These are phyloP conservation scores for Clonostachys byssicola DNA, from an alignment of 2,329 filamentous ascomycete species.

Conservation along the genomic window DNA sequence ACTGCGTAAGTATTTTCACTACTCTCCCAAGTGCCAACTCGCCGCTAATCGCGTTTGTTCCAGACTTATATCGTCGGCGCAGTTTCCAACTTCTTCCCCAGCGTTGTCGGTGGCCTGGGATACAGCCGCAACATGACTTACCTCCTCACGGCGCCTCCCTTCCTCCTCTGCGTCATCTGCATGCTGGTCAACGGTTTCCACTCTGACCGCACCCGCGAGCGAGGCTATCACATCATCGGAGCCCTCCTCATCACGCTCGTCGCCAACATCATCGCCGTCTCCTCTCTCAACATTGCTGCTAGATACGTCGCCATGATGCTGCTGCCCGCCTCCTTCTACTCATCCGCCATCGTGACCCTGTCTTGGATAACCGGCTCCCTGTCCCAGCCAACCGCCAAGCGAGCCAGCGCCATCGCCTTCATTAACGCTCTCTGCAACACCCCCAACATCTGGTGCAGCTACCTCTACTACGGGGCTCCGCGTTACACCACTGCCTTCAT, in stretches of 20 bases:
- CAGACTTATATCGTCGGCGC: slow-evolving; percentile 3
- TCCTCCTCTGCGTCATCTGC: slow-evolving; percentile 10
- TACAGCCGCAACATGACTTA: slow-evolving; percentile 8
- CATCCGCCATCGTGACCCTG: slow-evolving; percentile 22
- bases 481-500: slow-evolving; percentile 14
- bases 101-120: slow-evolving; percentile 16
- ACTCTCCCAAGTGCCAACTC: too few species aligned
- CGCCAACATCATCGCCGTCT: slow-evolving; percentile 12
- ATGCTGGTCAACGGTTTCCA: slow-evolving; percentile 10
- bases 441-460: slow-evolving; percentile 56
- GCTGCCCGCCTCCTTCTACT: slow-evolving; percentile 4
- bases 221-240: slow-evolving; percentile 8
- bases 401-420: slow-evolving; percentile 9
- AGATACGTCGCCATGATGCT: slow-evolving; percentile 2
- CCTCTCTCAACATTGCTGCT: slow-evolving; percentile 4
- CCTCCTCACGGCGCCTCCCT: slow-evolving; percentile 11
- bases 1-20: slow-evolving; percentile 7
- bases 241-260: slow-evolving; percentile 9
- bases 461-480: slow-evolving; percentile 46
- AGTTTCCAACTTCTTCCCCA: slow-evolving; percentile 14
- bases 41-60: background rate
- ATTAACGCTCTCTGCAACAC: slow-evolving; percentile 4
- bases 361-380: slow-evolving; percentile 74
- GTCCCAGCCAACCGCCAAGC: slow-evolving; percentile 52
- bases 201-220: slow-evolving; percentile 10